Evolutionary conservation across 139 green algal genomes (phyloP), one percentile per base, ranked within the genome.

Genomic region (Chlamydomonas eustigma): DNA sequence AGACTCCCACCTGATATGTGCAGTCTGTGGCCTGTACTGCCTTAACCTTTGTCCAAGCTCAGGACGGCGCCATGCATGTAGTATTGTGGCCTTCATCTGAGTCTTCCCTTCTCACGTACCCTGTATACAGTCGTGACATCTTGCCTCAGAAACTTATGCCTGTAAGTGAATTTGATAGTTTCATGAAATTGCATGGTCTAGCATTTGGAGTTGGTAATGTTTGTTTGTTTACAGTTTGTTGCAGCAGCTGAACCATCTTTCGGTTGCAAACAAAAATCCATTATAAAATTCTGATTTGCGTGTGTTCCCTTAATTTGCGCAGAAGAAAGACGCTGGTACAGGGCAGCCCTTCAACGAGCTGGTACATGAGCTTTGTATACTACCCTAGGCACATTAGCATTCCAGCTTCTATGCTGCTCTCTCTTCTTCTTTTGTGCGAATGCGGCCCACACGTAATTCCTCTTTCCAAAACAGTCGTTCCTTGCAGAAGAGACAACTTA

Each of bases 61-160:
- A 81, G 66, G 80, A 86, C 70, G 84, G 84, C 12, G 70, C 58
- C 44, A 78, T 88, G 73, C 80, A 88, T 69, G 68, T 83, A 31
- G 35, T 79, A 38, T 72, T 84, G 36, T 71, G 68, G 28, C 83
- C 83, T 31, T 82, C 76, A 24, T 50, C 64, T 22, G 51, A 71
- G 34, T 33, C 63, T 6, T 78, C 80, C 25, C 66, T 37, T 4
- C 52, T 78, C 52, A 81, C 64, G 18, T 83, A 85, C 75, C 79
- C 83, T 0, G 64, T 86, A 8, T 88, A 88, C 67, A 39, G 51
- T 33, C 74, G 77, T 0, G 63, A 32, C 28, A 50, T 73, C 2
- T 34, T 34, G 71, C 77, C 37, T 8, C 80, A 85, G 67, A 39
- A 77, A 12, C 18, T 18, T 18, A 58, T 58, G 44, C 44, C 44